These are phyloP conservation scores for Mycena epipterygia DNA, from an alignment of 768 basidiomycete species.

Conservation along the genomic window DNA sequence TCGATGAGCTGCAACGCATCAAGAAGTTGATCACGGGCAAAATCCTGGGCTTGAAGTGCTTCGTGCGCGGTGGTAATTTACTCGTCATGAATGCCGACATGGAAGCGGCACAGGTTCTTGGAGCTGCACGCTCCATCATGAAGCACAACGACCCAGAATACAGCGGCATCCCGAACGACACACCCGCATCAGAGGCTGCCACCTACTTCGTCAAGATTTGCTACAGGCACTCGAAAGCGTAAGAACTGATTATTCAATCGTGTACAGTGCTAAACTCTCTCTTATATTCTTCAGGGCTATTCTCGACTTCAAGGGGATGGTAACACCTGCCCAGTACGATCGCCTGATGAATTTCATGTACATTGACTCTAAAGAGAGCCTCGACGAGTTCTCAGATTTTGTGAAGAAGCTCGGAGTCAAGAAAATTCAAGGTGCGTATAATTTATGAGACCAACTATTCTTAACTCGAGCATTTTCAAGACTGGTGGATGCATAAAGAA, in stretches of 20 bases:
- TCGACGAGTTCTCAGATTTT: background rate
- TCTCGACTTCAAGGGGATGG: constrained; percentile 1
- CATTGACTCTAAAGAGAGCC: background rate
- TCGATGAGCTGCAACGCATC: constrained; percentile 15
- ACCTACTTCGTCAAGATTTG: constrained; percentile 3
- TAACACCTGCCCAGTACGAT: background rate
- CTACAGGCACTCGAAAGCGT: background rate
- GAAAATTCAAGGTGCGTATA: background rate
- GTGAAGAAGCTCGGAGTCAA: background rate
- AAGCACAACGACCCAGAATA: constrained; percentile 15
- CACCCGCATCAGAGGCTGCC: background rate
- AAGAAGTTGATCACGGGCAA: constrained; percentile 10
- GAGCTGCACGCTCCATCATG: constrained; percentile 18
- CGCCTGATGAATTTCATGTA: background rate
- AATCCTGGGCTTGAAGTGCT: constrained; percentile 8
- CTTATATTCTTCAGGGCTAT: background rate
- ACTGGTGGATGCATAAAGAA: background rate
- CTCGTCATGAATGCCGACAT: constrained; percentile 28
- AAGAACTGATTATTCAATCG: background rate
- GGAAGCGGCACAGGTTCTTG: constrained; percentile 31
- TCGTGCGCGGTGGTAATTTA: constrained; percentile 26
- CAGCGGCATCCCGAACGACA: constrained; percentile 21
- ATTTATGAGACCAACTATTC: background rate
- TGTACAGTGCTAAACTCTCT: background rate
- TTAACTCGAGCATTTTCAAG: background rate